These are phyloP conservation scores for Ganoderma resinaceum DNA, from an alignment of 1,284 basidiomycete species.

Conservation along the genomic window DNA sequence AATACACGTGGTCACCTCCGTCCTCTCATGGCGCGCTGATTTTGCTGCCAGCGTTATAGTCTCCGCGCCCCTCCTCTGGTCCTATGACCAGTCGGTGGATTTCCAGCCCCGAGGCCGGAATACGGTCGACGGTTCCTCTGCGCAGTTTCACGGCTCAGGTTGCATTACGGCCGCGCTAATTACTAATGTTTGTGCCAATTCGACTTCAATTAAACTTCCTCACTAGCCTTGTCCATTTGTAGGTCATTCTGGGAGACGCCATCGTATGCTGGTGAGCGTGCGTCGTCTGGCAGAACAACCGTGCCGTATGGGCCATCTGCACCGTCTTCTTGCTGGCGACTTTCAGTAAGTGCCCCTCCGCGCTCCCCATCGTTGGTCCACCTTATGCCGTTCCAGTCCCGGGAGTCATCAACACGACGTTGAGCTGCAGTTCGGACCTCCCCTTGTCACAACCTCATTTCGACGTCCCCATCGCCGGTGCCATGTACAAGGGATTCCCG, in stretches of 20 bases:
- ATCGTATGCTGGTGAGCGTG: conserved; percentile 3
- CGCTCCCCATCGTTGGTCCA: no score
- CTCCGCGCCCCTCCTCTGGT: background rate
- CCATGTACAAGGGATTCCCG: background rate
- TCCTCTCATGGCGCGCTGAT: background rate
- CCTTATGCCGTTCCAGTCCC: background rate
- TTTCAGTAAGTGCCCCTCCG: background rate
- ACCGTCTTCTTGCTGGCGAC: background rate
- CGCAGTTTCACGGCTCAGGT: no score
- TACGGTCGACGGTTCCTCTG: no score
- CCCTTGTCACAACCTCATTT: background rate
- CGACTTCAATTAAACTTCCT: background rate
- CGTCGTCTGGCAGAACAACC: background rate
- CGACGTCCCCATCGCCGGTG: background rate
- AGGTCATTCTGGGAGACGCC: background rate
- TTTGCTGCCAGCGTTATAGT: background rate
- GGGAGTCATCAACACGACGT: background rate
- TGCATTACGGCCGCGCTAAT: background rate
- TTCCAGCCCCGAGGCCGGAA: background rate
- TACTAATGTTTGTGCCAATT: background rate
- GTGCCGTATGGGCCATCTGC: background rate
- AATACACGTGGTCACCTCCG: background rate
- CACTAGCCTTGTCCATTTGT: background rate
- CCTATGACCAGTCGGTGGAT: background rate
- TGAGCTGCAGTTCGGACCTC: background rate